Percentiles rank a stretch among this genome's conserved stretches.
Conservation (phyloP, 176 grass and related monocot species). For the Bolboschoenus planiculmis region DNA sequence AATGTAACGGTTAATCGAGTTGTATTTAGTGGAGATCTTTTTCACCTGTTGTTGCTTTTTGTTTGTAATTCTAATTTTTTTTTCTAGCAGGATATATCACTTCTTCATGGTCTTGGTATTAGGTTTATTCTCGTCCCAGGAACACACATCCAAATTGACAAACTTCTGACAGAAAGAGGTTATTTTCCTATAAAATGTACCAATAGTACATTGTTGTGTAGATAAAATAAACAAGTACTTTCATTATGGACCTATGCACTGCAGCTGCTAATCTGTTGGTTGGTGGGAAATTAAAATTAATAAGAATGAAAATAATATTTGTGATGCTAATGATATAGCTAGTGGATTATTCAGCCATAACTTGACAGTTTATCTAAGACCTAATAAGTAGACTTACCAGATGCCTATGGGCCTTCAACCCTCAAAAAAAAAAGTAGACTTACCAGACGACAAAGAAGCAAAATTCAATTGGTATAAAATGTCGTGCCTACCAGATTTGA, state of each 20-base stretch:
- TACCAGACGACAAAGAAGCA: neutral
- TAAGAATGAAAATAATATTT: neutral
- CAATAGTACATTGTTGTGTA: neutral
- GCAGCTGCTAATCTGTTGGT: neutral
- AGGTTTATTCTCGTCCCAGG: conserved; percentile 84
- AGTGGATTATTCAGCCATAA: neutral
- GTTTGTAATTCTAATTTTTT: neutral
- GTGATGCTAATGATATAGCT: neutral
- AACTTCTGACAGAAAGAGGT: conserved; percentile 76
- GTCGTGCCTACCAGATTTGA: neutral
- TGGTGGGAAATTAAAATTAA: neutral
- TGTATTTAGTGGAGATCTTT: neutral
- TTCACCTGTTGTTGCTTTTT: neutral
- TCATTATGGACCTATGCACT: neutral
- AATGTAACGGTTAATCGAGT: neutral
- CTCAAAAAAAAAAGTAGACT: neutral
- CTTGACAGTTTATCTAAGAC: neutral
- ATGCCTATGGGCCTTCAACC: too few relatives aligned
- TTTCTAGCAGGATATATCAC: conserved; percentile 69
- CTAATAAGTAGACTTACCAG: neutral
- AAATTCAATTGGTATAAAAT: neutral
- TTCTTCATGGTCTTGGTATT: conserved; percentile 96
- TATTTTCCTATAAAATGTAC: neutral
- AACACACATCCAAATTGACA: conserved; percentile 84
- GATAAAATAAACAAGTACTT: neutral